These are phyloP conservation scores for Corinectria fuckeliana DNA, from an alignment of 2,329 filamentous ascomycete species.

Conservation along the genomic window DNA sequence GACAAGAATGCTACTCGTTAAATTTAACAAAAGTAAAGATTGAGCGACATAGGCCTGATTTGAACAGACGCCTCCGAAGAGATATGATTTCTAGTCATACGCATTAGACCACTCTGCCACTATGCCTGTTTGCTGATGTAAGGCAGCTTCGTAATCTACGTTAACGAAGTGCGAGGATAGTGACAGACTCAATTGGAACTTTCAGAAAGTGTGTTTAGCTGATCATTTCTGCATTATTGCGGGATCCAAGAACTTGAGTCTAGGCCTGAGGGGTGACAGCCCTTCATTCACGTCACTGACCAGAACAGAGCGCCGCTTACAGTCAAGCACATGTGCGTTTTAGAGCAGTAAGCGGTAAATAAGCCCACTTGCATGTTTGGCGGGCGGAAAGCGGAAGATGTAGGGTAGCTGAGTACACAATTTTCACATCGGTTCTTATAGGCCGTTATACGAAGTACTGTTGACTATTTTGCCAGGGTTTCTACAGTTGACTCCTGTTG, in stretches of 20 bases:
- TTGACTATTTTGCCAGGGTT: neutral
- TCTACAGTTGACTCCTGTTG: no score
- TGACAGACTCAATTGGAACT: neutral
- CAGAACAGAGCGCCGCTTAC: no score
- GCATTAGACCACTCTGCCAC: constrained; percentile 23
- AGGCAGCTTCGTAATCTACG: neutral
- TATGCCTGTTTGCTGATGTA: constrained; percentile 8
- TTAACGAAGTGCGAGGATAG: neutral
- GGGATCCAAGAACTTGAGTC: no score
- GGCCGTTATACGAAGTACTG: no score
- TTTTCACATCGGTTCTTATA: no score
- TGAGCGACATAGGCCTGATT: constrained; percentile 17
- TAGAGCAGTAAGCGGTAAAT: no score
- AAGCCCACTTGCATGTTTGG: no score
- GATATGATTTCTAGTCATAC: constrained; percentile 24
- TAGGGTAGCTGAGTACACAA: neutral
- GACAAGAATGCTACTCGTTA: neutral
- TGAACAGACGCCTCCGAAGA: constrained; percentile 22
- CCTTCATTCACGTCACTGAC: no score
- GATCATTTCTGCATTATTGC: neutral
- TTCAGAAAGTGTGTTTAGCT: neutral
- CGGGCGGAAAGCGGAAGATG: neutral
- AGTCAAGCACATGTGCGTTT: no score
- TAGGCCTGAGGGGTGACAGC: no score
- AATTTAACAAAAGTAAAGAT: neutral